Evolutionary conservation across 2,329 filamentous ascomycete genomes (phyloP), one percentile per base, ranked within the genome.

Genomic region (Elsinoe arachidis): DNA sequence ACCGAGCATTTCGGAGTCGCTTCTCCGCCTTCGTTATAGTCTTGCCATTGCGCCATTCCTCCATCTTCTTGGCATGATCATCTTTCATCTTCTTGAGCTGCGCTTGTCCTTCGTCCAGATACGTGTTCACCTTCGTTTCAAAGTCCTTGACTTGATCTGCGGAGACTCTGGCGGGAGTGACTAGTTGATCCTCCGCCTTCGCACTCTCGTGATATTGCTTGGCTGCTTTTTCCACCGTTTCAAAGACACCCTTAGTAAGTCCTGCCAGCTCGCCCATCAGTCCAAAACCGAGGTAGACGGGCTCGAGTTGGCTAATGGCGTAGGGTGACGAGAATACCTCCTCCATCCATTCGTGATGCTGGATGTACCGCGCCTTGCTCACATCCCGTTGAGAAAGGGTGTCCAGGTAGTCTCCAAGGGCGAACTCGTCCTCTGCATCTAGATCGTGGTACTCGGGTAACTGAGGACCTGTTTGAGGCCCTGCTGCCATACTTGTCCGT

Each of bases 301-400:
- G 90, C 7, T 86, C 83, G 58, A 99, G 95, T 68, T 95, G 89
- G 52, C 81, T 81, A 61, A 92, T 87, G 21, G 87, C 80, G 68
- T 96, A 96, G 0, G 91, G 90, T 1, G 92, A 97, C 0, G 88
- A 89, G 56, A 97, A 81, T 26, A 99, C 85, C 72, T 99, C 92
- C 68, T 97, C 93, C 89, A 99, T 96, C 93, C 92, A 97, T 70
- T 96, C 90, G 66, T 99, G 92, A 66, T 99, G 95, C 68, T 96
- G 90, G 69, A 86, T 86, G 70, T 96, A 99, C 57, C 93, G 83
- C 62, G 84, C 83, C 60, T 89, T 78, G 64, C 90, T 95, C 60
- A 99, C 87, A 62, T 99, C 93, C 43, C 91, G 82, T 2, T 91
- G 91, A 0, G 90, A 92, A 61, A 96, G 77, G 61, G 90, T 83